Base-by-base conservation (phyloP, 768 basidiomycete genomes). In the Galerina marginata region DNA sequence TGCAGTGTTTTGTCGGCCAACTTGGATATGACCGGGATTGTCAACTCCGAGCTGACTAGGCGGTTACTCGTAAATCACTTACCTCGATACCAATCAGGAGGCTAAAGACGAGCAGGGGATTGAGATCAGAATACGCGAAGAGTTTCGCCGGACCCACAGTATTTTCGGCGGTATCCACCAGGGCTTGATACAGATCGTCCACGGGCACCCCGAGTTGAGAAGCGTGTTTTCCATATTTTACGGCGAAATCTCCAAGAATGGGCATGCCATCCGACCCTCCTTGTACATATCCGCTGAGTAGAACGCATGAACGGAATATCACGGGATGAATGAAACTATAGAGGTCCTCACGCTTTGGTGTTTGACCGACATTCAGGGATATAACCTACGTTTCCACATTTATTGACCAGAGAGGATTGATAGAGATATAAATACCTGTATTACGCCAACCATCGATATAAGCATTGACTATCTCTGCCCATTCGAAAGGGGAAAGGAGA, bases 401-500 rank as follows among this genome's bases (percentile, higher is more conserved):
- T 4, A 33, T 7, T 2, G 7, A 33, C 29, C 29, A 4, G 29
- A 33, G 29, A 33, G 1, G 0, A 33, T 33, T 33, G 29, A 33
- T 7, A 33, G 5, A 33, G 29, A 33, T 7, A 33, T 33, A 33
- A 33, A 43, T 33, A 79, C 79, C 81, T 11, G 79, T 80, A 54
- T 81, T 64, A 38, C 81, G 70, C 81, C 82, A 83, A 15, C 82
- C 83, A 64, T 84, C 83, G 14, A 84, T 67, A 62, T 83, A 83
- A 0, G 81, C 74, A 43, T 74, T 82, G 11, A 83, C 75, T 23
- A 83, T 82, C 56, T 79, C 76, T 1, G 76, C 67, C 81, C 82
- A 83, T 67, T 81, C 81, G 20, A 57, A 56, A 12, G 83, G 83
- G 2, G 78, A 76, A 7, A 75, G 72, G 36, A 83, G 62, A 4